Base-by-base conservation (phyloP, 2,329 filamentous ascomycete genomes). In the Teratosphaeria nubilosa region DNA sequence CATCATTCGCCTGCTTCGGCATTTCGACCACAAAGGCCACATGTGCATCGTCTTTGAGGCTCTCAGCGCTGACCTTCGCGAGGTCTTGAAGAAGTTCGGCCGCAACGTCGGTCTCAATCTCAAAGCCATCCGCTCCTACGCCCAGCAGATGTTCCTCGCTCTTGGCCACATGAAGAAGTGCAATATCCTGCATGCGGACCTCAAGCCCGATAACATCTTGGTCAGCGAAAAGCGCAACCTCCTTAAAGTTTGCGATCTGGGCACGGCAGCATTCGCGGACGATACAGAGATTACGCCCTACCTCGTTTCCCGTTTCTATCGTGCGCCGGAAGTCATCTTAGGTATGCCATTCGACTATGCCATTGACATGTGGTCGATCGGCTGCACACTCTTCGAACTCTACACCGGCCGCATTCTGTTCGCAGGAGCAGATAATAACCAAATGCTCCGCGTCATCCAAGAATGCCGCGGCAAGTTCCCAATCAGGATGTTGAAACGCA, bases 361-460 rank as follows among this genome's bases (percentile, higher is more conserved):
- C 7, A 90, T 97, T 64, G 94, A 99, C 73, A 89, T 96, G 80
- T 99, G 94, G 94, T 95, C 92, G 7, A 90, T 97, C 64, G 95
- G 94, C 41, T 99, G 94, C 75, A 99, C 94, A 0, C 80, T 97
- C 31, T 99, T 95, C 73, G 94, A 99, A 75, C 80, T 99, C 48
- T 97, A 95, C 77, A 97, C 94, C 0, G 94, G 94, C 69, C 96
- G 96, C 73, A 97, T 99, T 59, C 80, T 99, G 32, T 99, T 99
- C 72, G 91, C 90, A 0, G 94, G 94, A 59, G 84, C 89, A 63
- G 94, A 90, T 76, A 99, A 99, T 78, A 99, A 99, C 70, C 91
- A 96, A 76, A 99, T 99, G 94, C 83, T 99, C 60, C 88, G 90
- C 63, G 86, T 88, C 22, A 96, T 99, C 66, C 95, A 96, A 86